phyloP scores from a whole-genome alignment of 2,329 filamentous ascomycete genomes.

The Trichoderma sp. region DNA sequence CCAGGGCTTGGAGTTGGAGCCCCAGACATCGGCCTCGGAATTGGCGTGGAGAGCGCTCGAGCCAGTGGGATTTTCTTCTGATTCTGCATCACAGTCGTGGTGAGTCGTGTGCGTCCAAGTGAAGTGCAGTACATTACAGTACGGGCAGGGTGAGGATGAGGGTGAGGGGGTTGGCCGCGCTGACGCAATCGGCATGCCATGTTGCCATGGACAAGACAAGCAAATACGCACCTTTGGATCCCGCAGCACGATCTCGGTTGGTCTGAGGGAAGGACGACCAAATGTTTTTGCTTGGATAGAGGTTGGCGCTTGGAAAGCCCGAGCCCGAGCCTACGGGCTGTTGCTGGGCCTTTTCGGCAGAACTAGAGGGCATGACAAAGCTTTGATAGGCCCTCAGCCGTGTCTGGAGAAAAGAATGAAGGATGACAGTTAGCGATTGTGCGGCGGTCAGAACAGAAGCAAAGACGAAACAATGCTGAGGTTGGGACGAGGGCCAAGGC shows the following conservation, averaged over 20 bases:
- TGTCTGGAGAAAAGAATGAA: constrained; percentile 30
- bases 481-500: constrained; percentile 20
- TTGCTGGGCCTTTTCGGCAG: constrained; percentile 34
- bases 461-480: constrained; percentile 16
- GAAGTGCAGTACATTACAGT: background rate
- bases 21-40: constrained; percentile 67
- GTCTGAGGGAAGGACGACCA: constrained; percentile 38
- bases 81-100: constrained; percentile 25
- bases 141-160: background rate
- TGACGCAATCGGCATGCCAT: background rate
- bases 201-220: background rate
- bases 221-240: constrained; percentile 47
- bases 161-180: background rate
- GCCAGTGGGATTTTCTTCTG: constrained; percentile 53
- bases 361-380: constrained; percentile 37
- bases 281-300: constrained; percentile 39
- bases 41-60: constrained; percentile 67
- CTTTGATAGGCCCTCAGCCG: constrained; percentile 40
- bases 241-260: constrained; percentile 40
- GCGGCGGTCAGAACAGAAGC: constrained; percentile 23
- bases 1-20: constrained; percentile 58
- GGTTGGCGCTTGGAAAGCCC: constrained; percentile 35
- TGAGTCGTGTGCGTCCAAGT: background rate
- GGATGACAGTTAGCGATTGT: constrained; percentile 23
- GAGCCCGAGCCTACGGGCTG: constrained; percentile 43